phyloP scores from a whole-genome alignment of 1,139 yeast species.

The Magnusiomyces tetraspermus region DNA sequence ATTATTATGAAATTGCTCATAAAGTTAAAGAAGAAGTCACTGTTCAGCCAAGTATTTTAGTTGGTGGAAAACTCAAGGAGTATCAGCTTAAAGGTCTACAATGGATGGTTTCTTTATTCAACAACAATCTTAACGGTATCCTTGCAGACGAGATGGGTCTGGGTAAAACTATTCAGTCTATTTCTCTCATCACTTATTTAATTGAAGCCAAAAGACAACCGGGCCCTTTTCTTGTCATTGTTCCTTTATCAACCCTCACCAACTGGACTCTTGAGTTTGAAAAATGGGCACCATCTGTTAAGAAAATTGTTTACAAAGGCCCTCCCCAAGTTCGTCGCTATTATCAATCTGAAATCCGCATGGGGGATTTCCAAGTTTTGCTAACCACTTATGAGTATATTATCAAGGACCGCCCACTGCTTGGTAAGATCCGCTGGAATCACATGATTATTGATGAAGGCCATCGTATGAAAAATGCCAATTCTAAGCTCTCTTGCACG shows the following conservation, averaged over 20 bases:
- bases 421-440: constrained; percentile 73
- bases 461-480: constrained; percentile 93
- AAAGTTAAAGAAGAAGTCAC: constrained; percentile 69
- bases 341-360: constrained; percentile 55
- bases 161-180: constrained; percentile 81
- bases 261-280: constrained; percentile 97
- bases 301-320: constrained; percentile 37
- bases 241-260: constrained; percentile 87
- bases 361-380: constrained; percentile 79
- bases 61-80: constrained; percentile 89
- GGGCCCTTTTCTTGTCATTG: constrained; percentile 70
- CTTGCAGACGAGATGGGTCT: constrained; percentile 92
- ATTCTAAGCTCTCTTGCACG: constrained; percentile 78
- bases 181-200: constrained; percentile 64
- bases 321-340: constrained; percentile 80
- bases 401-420: constrained; percentile 77
- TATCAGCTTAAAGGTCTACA: constrained; percentile 90
- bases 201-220: constrained; percentile 55
- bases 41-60: constrained; percentile 76
- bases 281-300: constrained; percentile 69
- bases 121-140: constrained; percentile 89
- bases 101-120: constrained; percentile 95
- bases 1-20: constrained; percentile 93
- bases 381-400: constrained; percentile 67
- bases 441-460: constrained; percentile 99